These are phyloP conservation scores for Pichia manshurica DNA, from an alignment of 805 yeast genomes.

Conservation along the genomic window DNA sequence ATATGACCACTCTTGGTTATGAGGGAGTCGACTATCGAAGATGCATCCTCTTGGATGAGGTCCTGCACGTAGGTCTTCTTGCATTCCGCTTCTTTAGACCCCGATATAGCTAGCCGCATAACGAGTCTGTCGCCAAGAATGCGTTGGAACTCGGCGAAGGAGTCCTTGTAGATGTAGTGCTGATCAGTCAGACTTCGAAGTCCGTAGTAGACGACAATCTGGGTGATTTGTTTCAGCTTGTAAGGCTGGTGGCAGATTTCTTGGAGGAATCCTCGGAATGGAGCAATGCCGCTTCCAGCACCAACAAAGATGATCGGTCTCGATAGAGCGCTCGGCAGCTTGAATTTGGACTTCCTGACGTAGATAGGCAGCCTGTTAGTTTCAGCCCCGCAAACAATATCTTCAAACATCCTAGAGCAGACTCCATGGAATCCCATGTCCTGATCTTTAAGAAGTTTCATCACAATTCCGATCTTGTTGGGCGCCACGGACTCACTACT, in stretches of 20 bases:
- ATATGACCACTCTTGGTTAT: conserved; percentile 61
- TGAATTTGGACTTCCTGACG: conserved; percentile 83
- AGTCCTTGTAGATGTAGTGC: conserved; percentile 63
- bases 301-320: conserved; percentile 88
- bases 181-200: conserved; percentile 51
- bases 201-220: conserved; percentile 74
- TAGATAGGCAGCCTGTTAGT: conserved; percentile 67
- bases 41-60: conserved; percentile 44
- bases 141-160: conserved; percentile 66
- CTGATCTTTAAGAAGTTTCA: conserved; percentile 66
- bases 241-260: conserved; percentile 40
- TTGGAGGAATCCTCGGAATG: conserved; percentile 85
- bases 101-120: conserved; percentile 73
- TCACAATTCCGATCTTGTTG: conserved; percentile 65
- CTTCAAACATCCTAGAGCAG: conserved; percentile 72
- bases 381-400: conserved; percentile 44
- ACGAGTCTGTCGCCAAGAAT: conserved; percentile 48
- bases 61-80: conserved; percentile 78
- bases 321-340: conserved; percentile 71
- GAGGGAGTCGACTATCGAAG: conserved; percentile 44
- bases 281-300: conserved; percentile 97
- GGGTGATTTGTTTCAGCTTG: conserved; percentile 43
- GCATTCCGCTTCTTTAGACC: conserved; percentile 35
- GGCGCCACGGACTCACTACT: conserved; percentile 63
- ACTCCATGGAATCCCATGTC: conserved; percentile 57